Evolutionary conservation across 2,329 filamentous ascomycete genomes (phyloP), one percentile per base, ranked within the genome.

Genomic region (Sordariomycetes sp.): DNA sequence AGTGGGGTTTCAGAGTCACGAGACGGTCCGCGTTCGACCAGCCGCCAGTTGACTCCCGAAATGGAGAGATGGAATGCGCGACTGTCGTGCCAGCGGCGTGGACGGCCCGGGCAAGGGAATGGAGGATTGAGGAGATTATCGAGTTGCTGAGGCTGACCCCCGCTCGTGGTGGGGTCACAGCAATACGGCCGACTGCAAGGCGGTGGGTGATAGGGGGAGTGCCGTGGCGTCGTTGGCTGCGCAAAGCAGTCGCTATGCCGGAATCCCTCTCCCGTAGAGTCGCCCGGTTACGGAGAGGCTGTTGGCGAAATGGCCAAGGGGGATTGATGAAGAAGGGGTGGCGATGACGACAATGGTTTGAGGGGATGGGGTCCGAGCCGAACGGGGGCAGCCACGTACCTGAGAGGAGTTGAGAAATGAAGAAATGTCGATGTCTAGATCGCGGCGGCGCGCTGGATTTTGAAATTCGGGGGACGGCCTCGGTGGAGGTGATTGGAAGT

Each of bases 271-370:
- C 17, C 34, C 13, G 55, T 20, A 12, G 20, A 50, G 39, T 45
- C 45, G 45, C 20, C n/a, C 45, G 20, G 45, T 50, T 13, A 10
- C 45, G 50, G 20, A 39, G 36, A 15, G 50, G 13, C 28, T 42
- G 36, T 10, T 39, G 15, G 36, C 35, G n/a, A 35, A 10, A 32
- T 48, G 45, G 24, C 20, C 51, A 36, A 45, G 39, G 59, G 25
- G 57, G 57, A 54, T 22, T 50, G 57, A 57, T 52, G 57, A 57
- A 58, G 54, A 57, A n/a, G 63, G 61, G 65, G 64, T 64, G 69
- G 72, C 72, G 70, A 72, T 69, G 70, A 72, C 67, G 71, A 69
- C 67, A 67, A n/a, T n/a, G n/a, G n/a, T 66, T 65, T 63, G 64
- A 61, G 64, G 65, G 64, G 66, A 50, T 56, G 53, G 52, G 59